A percentile compares a stretch with the other conserved stretches of the same genome.
phyloP scores from a whole-genome alignment of 2,329 filamentous ascomycete genomes.

The Epichloe elymi region DNA sequence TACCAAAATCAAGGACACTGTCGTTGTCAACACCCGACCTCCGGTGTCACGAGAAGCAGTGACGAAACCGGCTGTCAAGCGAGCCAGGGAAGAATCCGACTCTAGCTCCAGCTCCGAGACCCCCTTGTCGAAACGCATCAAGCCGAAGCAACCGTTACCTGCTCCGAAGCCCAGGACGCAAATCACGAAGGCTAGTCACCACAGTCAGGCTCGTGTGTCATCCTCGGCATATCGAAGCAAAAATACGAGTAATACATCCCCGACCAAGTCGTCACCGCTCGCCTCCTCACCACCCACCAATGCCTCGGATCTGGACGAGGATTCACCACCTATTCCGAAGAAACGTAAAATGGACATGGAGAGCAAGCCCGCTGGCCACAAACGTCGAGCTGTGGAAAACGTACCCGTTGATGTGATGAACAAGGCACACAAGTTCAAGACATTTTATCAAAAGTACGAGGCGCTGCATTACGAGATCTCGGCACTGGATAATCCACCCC shows the following conservation, averaged over 20 bases:
- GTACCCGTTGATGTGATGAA: conserved; percentile 31
- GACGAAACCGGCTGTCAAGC: conserved; percentile 31
- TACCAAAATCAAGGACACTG: conserved; percentile 19
- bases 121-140: conserved; percentile 44
- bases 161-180: conserved; percentile 27
- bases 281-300: conserved; percentile 55
- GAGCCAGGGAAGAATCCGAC: conserved; percentile 37
- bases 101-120: conserved; percentile 48
- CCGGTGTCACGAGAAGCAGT: conserved; percentile 17
- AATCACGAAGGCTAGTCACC: conserved; percentile 33
- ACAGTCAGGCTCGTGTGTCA: conserved; percentile 23
- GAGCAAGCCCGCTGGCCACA: conserved; percentile 13
- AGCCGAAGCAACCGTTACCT: conserved; percentile 30
- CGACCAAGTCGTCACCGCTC: conserved; percentile 49
- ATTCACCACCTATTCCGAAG: conserved; percentile 19
- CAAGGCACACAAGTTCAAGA: conserved; percentile 42
- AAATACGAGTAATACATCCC: conserved; percentile 41
- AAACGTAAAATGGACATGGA: conserved; percentile 29
- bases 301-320: conserved; percentile 45
- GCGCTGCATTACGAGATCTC: conserved; percentile 42
- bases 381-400: conserved; percentile 18
- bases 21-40: conserved; percentile 20
- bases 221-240: conserved; percentile 27
- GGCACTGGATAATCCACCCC: conserved; percentile 34
- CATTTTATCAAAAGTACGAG: conserved; percentile 43